These are phyloP conservation scores for Euphorbia lathyris DNA, from an alignment of 345 rosid species.

Conservation along the genomic window DNA sequence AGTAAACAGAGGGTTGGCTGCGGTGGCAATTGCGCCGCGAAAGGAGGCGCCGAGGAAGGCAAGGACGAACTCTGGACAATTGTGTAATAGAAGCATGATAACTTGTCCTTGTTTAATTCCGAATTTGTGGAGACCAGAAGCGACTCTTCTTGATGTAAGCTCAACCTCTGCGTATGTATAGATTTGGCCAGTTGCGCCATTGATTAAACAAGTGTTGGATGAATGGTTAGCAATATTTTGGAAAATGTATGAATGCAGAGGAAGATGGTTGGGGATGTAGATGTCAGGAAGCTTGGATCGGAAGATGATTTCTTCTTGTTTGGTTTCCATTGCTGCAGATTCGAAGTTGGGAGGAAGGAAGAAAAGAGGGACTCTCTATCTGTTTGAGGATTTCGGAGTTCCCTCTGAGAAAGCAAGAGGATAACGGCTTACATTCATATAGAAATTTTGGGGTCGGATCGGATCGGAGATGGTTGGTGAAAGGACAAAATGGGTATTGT, in stretches of 20 bases:
- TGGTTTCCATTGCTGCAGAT: constrained; percentile 1
- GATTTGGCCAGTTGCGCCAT: constrained; percentile 52
- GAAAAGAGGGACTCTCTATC: constrained; percentile 5
- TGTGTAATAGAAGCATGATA: constrained; percentile 70
- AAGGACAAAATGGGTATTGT: constrained; percentile 1
- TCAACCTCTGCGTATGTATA: constrained; percentile 69
- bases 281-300: constrained; percentile 34
- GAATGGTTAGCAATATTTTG: constrained; percentile 15
- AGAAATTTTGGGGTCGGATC: neutral
- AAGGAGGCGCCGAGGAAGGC: constrained; percentile 77
- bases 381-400: neutral
- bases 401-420: constrained; percentile 10
- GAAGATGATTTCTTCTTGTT: constrained; percentile 20
- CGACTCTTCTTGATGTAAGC: constrained; percentile 51
- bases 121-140: constrained; percentile 49
- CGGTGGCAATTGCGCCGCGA: constrained; percentile 65
- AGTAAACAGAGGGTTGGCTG: constrained; percentile 84
- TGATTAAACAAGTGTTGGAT: constrained; percentile 39
- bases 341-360: neutral
- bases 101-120: constrained; percentile 64
- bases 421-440: neutral
- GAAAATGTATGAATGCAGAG: constrained; percentile 24
- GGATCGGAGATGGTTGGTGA: constrained; percentile 13
- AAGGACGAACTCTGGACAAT: constrained; percentile 62
- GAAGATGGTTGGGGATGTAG: constrained; percentile 26